Evolutionary conservation across 345 rosid species (phyloP).

Genomic region (Corchorus capsularis): DNA sequence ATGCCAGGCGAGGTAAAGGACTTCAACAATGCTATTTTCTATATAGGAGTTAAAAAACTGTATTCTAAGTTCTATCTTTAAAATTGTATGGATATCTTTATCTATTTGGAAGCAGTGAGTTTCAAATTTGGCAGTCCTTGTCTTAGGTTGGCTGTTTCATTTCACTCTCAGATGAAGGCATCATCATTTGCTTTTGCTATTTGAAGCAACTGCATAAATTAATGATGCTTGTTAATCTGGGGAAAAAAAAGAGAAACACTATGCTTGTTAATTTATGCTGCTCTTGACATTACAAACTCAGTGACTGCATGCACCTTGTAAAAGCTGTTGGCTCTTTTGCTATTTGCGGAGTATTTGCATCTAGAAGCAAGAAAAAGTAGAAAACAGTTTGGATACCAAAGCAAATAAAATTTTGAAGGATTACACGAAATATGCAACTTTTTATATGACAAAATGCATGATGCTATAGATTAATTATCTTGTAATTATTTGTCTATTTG

Average conservation of each 20-base stretch:
- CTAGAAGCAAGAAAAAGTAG: too few species aligned
- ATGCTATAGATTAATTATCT: too few species aligned
- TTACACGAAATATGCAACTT: too few species aligned
- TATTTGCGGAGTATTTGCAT: too few species aligned
- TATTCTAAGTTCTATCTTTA: background rate
- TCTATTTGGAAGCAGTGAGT: background rate
- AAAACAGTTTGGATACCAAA: too few species aligned
- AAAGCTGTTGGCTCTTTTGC: background rate
- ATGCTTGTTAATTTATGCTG: background rate
- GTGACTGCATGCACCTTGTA: background rate
- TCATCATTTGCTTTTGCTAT: background rate
- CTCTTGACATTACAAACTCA: background rate
- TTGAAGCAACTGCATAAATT: background rate
- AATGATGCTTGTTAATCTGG: background rate
- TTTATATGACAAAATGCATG: too few species aligned
- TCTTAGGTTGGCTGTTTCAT: too few species aligned
- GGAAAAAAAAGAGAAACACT: too few species aligned
- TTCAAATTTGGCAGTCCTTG: too few species aligned
- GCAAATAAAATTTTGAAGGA: too few species aligned
- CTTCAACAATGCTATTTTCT: background rate
- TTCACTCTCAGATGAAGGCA: background rate
- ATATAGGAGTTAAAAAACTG: background rate
- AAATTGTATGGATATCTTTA: background rate
- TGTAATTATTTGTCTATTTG: too few species aligned
- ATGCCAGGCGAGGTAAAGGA: constrained; percentile 72